These are phyloP conservation scores for Monosporozyma siamensis DNA, from an alignment of 805 yeast species.

Conservation along the genomic window DNA sequence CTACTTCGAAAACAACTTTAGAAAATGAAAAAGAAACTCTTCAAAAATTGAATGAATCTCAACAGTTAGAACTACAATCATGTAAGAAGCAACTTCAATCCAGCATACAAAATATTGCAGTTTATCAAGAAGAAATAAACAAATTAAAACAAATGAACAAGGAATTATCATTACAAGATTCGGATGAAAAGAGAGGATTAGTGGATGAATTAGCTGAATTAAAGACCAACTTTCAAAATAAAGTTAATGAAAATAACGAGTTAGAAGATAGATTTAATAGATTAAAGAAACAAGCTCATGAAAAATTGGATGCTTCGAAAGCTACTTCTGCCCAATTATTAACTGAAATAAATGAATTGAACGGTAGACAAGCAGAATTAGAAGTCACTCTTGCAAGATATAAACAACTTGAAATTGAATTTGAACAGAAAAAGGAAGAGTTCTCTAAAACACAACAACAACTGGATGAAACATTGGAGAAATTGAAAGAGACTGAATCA, in stretches of 20 bases:
- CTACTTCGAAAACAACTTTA: background rate
- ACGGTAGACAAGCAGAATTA: slow-evolving; percentile 30
- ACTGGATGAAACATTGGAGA: too few relatives aligned
- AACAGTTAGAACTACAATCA: background rate
- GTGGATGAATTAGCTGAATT: slow-evolving; percentile 18
- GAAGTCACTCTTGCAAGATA: slow-evolving; percentile 12
- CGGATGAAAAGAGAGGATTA: slow-evolving; percentile 15
- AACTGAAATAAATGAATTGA: slow-evolving; percentile 28
- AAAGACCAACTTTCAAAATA: slow-evolving; percentile 17
- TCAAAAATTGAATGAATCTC: background rate
- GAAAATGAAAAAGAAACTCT: background rate
- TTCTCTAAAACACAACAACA: slow-evolving; percentile 1
- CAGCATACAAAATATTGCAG: slow-evolving; percentile 9
- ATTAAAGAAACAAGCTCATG: slow-evolving; percentile 30
- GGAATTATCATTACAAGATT: slow-evolving; percentile 9
- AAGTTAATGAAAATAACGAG: slow-evolving; percentile 26
- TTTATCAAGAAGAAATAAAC: slow-evolving; percentile 13
- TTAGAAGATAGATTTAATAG: slow-evolving; percentile 27
- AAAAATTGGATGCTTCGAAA: slow-evolving; percentile 25
- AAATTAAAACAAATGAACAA: slow-evolving; percentile 9
- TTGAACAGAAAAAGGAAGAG: slow-evolving; percentile 3
- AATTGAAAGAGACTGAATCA: too few relatives aligned
- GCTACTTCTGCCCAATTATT: slow-evolving; percentile 34
- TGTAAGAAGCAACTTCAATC: background rate
- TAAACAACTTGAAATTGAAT: slow-evolving; percentile 3